Evolutionary conservation across 2,329 filamentous ascomycete genomes (phyloP).

Genomic region (Alternaria dauci): DNA sequence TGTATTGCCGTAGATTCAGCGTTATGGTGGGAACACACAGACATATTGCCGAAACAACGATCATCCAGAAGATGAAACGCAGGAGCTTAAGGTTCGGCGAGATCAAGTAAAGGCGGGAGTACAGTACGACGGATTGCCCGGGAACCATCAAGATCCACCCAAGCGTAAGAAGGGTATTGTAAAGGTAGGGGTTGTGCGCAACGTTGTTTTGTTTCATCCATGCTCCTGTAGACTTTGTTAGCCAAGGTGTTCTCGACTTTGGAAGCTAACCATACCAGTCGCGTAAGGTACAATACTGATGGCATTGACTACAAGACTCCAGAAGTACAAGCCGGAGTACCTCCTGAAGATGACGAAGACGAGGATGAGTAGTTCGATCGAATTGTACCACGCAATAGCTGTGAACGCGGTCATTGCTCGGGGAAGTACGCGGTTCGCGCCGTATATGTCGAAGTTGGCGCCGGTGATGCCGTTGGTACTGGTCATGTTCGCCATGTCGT

Average conservation of each 20-base stretch:
- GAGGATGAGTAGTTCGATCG: constrained; percentile 26
- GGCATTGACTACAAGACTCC: constrained; percentile 18
- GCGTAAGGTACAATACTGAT: constrained; percentile 20
- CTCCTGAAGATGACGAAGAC: constrained; percentile 27
- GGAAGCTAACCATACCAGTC: constrained; percentile 1
- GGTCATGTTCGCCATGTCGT: background rate
- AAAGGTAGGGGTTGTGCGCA: background rate
- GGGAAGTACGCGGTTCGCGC: constrained; percentile 11
- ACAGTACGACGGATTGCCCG: background rate
- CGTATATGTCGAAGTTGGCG: constrained; percentile 18
- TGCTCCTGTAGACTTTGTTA: background rate
- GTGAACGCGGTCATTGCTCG: constrained; percentile 12
- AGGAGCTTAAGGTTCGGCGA: background rate
- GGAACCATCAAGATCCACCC: background rate
- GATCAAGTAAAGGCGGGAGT: background rate
- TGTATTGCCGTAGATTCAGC: background rate
- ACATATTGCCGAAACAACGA: background rate
- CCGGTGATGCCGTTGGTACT: constrained; percentile 10
- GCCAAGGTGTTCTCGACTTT: background rate
- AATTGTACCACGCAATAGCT: constrained; percentile 30
- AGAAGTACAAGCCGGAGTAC: constrained; percentile 28
- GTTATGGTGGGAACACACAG: background rate
- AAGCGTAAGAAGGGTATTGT: background rate
- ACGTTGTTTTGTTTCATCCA: background rate
- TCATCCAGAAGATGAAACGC: background rate